Conservation (phyloP, 441 rosid species). For the Erodium texanum region DNA sequence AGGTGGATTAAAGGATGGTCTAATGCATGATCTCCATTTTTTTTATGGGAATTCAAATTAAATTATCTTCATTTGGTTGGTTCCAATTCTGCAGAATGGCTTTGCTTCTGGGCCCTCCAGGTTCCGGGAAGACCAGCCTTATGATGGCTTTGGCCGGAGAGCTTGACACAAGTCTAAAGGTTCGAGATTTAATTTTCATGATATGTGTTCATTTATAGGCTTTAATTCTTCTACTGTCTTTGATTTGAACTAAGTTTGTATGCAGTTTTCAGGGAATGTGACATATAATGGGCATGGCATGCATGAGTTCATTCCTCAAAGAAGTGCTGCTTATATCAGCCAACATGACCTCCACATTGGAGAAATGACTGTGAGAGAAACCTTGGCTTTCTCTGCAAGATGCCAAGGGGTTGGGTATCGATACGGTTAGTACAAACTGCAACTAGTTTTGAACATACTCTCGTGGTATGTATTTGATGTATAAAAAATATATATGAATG, state of each 20-base stretch:
- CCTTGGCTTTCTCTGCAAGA: slow-evolving; percentile 49
- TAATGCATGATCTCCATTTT: too few species aligned
- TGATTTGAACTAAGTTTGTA: background rate
- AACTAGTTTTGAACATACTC: too few species aligned
- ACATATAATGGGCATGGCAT: slow-evolving; percentile 49
- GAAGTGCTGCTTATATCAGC: slow-evolving; percentile 22
- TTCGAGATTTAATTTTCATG: background rate
- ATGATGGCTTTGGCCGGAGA: slow-evolving; percentile 17
- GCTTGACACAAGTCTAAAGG: slow-evolving; percentile 35
- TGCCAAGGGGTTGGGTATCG: slow-evolving; percentile 61
- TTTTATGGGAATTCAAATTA: too few species aligned
- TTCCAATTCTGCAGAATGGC: slow-evolving; percentile 33
- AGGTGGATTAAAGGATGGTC: slow-evolving; percentile 23
- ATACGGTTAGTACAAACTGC: slow-evolving; percentile 29
- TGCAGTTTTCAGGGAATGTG: slow-evolving; percentile 40
- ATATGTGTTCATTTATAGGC: too few species aligned
- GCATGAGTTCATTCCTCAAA: slow-evolving; percentile 24
- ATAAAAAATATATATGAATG: too few species aligned
- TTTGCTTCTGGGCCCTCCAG: slow-evolving; percentile 49
- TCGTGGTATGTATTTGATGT: background rate
- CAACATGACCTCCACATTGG: slow-evolving; percentile 51
- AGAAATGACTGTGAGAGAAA: slow-evolving; percentile 60
- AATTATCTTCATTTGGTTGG: background rate
- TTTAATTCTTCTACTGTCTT: too few species aligned
- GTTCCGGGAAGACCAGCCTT: slow-evolving; percentile 56